Percentiles rank a stretch among this genome's conserved stretches.
These are phyloP conservation scores for Phytophthora idaei DNA, from an alignment of 352 stramenopile genomes.

Conservation along the genomic window DNA sequence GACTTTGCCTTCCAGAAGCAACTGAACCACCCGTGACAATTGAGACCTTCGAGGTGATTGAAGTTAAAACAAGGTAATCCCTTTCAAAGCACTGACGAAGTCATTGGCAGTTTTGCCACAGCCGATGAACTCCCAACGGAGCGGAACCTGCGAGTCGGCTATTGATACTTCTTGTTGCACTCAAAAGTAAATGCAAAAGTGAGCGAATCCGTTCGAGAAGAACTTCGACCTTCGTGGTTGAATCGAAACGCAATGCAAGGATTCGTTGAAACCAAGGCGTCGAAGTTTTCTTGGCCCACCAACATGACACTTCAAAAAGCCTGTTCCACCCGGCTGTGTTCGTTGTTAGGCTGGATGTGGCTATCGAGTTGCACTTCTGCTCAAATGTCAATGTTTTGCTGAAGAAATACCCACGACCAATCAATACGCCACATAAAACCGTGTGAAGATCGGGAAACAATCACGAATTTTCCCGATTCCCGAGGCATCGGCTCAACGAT, in stretches of 20 bases:
- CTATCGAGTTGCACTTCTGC: too few species aligned
- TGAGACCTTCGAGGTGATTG: neutral
- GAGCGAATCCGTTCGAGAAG: neutral
- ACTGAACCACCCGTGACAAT: neutral
- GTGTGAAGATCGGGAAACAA: too few species aligned
- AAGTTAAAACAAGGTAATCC: neutral
- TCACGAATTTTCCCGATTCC: too few species aligned
- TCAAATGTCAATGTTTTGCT: too few species aligned
- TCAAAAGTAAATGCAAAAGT: constrained; percentile 2
- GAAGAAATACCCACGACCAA: too few species aligned
- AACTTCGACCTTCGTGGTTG: neutral
- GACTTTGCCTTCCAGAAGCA: constrained; percentile 51
- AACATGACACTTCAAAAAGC: too few species aligned
- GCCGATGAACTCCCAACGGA: constrained; percentile 66
- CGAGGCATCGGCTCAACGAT: too few species aligned
- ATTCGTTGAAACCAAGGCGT: too few species aligned
- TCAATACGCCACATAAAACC: too few species aligned
- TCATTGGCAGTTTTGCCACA: constrained; percentile 69
- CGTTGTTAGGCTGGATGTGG: too few species aligned
- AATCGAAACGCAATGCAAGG: neutral
- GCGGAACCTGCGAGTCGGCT: constrained; percentile 27
- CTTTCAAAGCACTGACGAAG: constrained; percentile 55
- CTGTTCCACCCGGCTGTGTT: too few species aligned
- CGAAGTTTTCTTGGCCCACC: too few species aligned
- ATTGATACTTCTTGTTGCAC: constrained; percentile 5